phyloP scores from a whole-genome alignment of 2,329 filamentous ascomycete genomes.

The Alternaria viburni region DNA sequence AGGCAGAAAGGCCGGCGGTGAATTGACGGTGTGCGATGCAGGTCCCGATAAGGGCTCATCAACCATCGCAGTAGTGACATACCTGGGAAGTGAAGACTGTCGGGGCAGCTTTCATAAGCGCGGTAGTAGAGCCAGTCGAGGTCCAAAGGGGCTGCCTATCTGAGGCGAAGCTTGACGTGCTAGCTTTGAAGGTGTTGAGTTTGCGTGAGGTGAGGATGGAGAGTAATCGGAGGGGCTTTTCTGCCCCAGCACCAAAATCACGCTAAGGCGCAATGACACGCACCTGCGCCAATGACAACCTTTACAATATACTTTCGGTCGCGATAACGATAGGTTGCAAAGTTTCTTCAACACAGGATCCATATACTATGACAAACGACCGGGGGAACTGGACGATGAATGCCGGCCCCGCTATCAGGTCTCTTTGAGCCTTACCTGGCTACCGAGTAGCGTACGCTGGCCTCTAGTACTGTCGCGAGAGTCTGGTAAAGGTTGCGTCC shows the following conservation, averaged over 20 bases:
- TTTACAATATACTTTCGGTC: not conserved
- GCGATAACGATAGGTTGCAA: conserved; percentile 2
- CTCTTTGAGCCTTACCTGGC: conserved; percentile 6
- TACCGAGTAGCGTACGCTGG: conserved; percentile 1
- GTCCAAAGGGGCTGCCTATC: conserved; percentile 31
- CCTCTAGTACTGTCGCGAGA: not conserved
- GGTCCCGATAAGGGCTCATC: conserved; percentile 38
- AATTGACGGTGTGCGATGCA: conserved; percentile 38
- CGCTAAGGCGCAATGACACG: conserved; percentile 3
- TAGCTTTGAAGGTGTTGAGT: not conserved
- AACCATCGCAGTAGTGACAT: conserved; percentile 37
- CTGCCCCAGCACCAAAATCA: not conserved
- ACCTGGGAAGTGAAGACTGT: conserved; percentile 62
- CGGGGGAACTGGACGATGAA: not conserved
- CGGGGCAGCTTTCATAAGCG: conserved; percentile 58
- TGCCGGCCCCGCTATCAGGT: conserved; percentile 13
- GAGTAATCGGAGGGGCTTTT: conserved; percentile 2
- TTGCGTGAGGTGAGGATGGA: not conserved
- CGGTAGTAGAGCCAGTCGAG: conserved; percentile 35
- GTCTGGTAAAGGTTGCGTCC: not conserved
- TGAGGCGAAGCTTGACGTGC: not conserved
- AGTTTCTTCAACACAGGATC: not conserved
- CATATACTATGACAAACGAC: not conserved
- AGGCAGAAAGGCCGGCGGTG: conserved; percentile 17
- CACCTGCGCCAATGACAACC: not conserved